Percentiles rank a stretch among this genome's conserved stretches.
phyloP scores from a whole-genome alignment of 495 filamentous ascomycete genomes.

The Penicillium dipodomyicola region DNA sequence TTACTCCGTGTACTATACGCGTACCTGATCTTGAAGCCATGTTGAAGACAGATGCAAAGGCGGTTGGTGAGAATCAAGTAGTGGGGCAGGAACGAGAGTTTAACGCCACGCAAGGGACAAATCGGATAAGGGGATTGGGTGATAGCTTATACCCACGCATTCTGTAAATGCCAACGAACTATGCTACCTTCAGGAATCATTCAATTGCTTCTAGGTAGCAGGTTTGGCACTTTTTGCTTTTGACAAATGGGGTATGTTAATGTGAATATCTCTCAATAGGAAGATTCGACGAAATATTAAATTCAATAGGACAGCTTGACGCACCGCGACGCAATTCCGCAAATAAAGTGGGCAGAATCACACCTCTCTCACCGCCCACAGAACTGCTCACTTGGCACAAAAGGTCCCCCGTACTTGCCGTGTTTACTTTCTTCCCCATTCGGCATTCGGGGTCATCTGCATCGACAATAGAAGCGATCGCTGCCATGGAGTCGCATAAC shows the following conservation, averaged over 20 bases:
- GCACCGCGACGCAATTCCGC: background rate
- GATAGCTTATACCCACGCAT: background rate
- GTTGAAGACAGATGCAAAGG: background rate
- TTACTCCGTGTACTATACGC: background rate
- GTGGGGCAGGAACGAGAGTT: background rate
- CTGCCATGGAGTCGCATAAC: constrained; percentile 72
- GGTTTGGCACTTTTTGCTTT: background rate
- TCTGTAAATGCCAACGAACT: background rate
- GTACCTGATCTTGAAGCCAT: constrained; percentile 2
- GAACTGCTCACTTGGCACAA: constrained; percentile 20
- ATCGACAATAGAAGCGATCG: constrained; percentile 14
- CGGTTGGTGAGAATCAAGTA: background rate
- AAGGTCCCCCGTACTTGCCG: constrained; percentile 17
- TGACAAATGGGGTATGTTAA: background rate
- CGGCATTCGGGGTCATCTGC: constrained; percentile 23
- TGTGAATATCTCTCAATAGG: background rate
- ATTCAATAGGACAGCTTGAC: background rate
- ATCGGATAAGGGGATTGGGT: background rate
- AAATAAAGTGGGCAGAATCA: constrained; percentile 1
- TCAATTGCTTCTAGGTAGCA: background rate
- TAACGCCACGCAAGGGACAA: background rate
- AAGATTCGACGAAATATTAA: background rate
- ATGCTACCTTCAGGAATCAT: background rate
- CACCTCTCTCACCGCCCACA: background rate
- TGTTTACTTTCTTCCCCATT: constrained; percentile 51